phyloP scores from a whole-genome alignment of 2,329 filamentous ascomycete genomes.

The Trichoderma koningii region DNA sequence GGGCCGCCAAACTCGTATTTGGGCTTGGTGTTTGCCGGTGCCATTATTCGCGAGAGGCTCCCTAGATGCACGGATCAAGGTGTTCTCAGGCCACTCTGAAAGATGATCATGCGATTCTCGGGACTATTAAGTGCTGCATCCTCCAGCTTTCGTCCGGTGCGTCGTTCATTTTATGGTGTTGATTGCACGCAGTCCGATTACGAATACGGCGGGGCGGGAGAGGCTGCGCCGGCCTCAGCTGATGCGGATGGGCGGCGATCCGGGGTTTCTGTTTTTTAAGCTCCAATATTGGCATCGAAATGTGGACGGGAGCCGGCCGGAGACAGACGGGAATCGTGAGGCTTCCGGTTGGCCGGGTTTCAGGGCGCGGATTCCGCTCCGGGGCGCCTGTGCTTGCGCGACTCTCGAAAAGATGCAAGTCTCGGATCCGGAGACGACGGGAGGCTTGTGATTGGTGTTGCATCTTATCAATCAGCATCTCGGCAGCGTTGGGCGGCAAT shows the following conservation, averaged over 20 bases:
- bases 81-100: not conserved
- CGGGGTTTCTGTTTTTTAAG: conserved; percentile 8
- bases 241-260: conserved; percentile 20
- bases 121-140: too few species aligned
- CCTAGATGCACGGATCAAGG: not conserved
- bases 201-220: conserved; percentile 14
- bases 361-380: too few species aligned
- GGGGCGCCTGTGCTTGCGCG: too few species aligned
- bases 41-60: not conserved
- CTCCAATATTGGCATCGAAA: not conserved
- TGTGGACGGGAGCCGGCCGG: not conserved
- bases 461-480: too few species aligned
- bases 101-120: not conserved
- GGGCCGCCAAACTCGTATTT: conserved; percentile 41
- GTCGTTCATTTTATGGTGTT: not conserved
- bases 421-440: too few species aligned
- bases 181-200: not conserved
- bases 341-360: not conserved
- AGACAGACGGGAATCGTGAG: not conserved
- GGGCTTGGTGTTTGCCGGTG: not conserved
- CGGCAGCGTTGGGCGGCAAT: too few species aligned
- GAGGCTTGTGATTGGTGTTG: too few species aligned
- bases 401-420: too few species aligned
- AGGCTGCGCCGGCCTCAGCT: conserved; percentile 14
- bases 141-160: not conserved